These are phyloP conservation scores for Nannochloris sp. DNA, from an alignment of 139 green algal genomes.

Conservation along the genomic window DNA sequence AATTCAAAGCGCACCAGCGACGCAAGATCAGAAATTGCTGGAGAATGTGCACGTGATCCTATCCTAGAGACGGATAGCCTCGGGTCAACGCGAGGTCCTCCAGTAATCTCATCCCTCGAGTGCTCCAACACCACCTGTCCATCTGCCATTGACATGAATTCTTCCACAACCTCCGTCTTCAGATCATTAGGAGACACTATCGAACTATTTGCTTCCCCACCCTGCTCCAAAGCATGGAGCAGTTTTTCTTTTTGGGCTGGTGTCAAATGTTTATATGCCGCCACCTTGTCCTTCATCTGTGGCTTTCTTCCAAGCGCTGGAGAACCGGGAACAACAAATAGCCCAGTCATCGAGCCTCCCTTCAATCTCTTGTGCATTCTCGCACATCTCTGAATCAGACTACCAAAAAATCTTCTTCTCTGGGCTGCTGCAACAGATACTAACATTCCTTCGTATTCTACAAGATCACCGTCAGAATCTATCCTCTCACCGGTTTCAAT, in stretches of 20 bases:
- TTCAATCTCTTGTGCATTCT: slow-evolving; percentile 55
- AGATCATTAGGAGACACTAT: slow-evolving; percentile 15
- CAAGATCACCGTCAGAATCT: slow-evolving; percentile 43
- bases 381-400: slow-evolving; percentile 69
- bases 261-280: slow-evolving; percentile 56
- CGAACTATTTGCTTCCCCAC: slow-evolving; percentile 8
- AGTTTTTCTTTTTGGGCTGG: slow-evolving; percentile 64
- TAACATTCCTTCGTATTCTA: slow-evolving; percentile 79
- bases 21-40: slow-evolving; percentile 52
- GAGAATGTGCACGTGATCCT: slow-evolving; percentile 55
- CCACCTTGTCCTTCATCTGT: slow-evolving; percentile 37
- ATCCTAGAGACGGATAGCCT: slow-evolving; percentile 63
- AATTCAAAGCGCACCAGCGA: slow-evolving; percentile 54
- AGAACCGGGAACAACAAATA: slow-evolving; percentile 60
- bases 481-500: background rate
- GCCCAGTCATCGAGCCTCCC: slow-evolving; percentile 62
- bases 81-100: slow-evolving; percentile 36
- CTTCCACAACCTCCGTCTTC: slow-evolving; percentile 60
- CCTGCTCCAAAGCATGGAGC: slow-evolving; percentile 33
- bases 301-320: slow-evolving; percentile 40
- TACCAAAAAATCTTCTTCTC: slow-evolving; percentile 66
- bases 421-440: slow-evolving; percentile 58
- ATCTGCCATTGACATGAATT: slow-evolving; percentile 89
- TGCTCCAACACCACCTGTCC: slow-evolving; percentile 56
- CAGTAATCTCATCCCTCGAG: slow-evolving; percentile 12